Evolutionary conservation across 2,329 filamentous ascomycete species (phyloP).

Genomic region (Colletotrichum kahawae): DNA sequence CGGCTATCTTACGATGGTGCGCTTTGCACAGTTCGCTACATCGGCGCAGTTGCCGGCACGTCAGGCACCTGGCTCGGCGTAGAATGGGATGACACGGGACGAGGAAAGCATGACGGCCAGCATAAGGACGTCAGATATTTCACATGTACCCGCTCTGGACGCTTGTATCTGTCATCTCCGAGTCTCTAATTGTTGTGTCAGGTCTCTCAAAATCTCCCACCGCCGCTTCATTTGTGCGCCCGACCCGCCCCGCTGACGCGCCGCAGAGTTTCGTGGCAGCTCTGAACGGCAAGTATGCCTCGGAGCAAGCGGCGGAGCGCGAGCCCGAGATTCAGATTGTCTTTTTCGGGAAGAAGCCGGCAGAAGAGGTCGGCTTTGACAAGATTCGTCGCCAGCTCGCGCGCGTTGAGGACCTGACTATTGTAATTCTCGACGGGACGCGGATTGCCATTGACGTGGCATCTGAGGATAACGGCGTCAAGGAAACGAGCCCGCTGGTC

Average conservation of each 20-base stretch:
- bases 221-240: conserved; percentile 86
- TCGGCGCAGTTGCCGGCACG: conserved; percentile 78
- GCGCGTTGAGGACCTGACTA: conserved; percentile 75
- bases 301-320: conserved; percentile 47
- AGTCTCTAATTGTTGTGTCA: conserved; percentile 29
- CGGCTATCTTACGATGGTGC: conserved; percentile 80
- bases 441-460: conserved; percentile 54
- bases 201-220: conserved; percentile 68
- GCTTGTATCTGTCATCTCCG: not conserved
- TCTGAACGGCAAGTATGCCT: conserved; percentile 82
- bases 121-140: conserved; percentile 84
- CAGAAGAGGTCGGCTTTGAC: conserved; percentile 93
- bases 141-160: conserved; percentile 61
- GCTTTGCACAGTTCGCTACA: conserved; percentile 84
- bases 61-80: conserved; percentile 87
- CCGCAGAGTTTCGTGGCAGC: conserved; percentile 79
- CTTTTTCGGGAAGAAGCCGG: conserved; percentile 76
- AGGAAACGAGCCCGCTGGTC: conserved; percentile 67
- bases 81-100: conserved; percentile 89
- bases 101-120: conserved; percentile 90
- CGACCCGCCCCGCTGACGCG: conserved; percentile 71
- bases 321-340: conserved; percentile 54
- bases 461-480: conserved; percentile 43
- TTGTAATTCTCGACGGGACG: conserved; percentile 82
- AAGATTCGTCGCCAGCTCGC: conserved; percentile 86